These are phyloP conservation scores for Aphanomyces cochlioides DNA, from an alignment of 352 stramenopile genomes.

Conservation along the genomic window DNA sequence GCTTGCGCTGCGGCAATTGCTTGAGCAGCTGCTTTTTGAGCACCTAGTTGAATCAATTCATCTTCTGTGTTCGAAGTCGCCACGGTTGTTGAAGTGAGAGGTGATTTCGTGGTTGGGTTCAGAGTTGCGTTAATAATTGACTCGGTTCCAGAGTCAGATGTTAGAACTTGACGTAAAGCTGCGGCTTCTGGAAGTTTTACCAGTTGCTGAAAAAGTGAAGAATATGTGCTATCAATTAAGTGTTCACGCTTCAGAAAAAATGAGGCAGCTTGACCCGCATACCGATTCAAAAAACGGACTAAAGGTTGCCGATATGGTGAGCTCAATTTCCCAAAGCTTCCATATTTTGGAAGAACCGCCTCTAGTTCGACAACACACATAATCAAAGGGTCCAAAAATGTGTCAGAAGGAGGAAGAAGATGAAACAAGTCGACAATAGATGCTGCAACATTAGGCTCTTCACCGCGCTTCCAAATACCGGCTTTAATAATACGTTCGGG, in stretches of 20 bases:
- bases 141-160: constrained; percentile 80
- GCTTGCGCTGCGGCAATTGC: constrained; percentile 70
- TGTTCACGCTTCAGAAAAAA: constrained; percentile 87
- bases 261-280: constrained; percentile 74
- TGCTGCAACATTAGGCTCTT: constrained; percentile 93
- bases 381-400: constrained; percentile 95
- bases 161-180: constrained; percentile 85
- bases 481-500: constrained; percentile 88
- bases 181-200: constrained; percentile 88
- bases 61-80: constrained; percentile 44
- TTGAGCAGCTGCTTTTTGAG: constrained; percentile 76
- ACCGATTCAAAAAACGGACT: constrained; percentile 91
- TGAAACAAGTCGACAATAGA: constrained; percentile 96
- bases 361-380: constrained; percentile 94
- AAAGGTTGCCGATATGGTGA: constrained; percentile 92
- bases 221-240: constrained; percentile 84
- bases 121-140: constrained; percentile 93
- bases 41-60: constrained; percentile 81
- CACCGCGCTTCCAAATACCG: constrained; percentile 89
- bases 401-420: constrained; percentile 90
- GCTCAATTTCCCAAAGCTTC: constrained; percentile 81
- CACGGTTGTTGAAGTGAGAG: constrained; percentile 40
- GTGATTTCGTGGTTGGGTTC: constrained; percentile 54
- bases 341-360: constrained; percentile 86
- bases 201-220: constrained; percentile 92